phyloP scores from a whole-genome alignment of 805 yeast genomes.

The Schwanniomyces sp. region DNA sequence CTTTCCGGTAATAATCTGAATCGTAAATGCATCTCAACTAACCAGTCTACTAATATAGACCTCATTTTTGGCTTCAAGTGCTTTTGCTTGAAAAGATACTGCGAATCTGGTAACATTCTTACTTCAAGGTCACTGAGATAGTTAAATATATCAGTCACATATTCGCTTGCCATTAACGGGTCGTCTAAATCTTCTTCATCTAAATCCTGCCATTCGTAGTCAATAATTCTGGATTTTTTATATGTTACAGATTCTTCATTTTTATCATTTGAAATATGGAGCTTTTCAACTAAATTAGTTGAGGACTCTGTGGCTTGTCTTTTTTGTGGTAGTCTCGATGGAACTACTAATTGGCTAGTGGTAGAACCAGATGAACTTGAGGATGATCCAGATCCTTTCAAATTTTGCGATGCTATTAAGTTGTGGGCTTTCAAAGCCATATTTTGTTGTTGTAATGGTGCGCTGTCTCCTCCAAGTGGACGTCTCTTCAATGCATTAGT shows the following conservation, averaged over 20 bases:
- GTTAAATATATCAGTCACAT: constrained; percentile 81
- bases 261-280: constrained; percentile 15
- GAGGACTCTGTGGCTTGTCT: constrained; percentile 58
- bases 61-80: constrained; percentile 80
- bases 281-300: constrained; percentile 42
- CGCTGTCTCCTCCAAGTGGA: constrained; percentile 35
- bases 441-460: constrained; percentile 25
- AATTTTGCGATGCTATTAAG: constrained; percentile 6
- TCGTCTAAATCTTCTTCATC: constrained; percentile 71
- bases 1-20: constrained; percentile 86
- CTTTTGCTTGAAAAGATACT: constrained; percentile 62
- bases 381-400: constrained; percentile 6
- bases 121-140: constrained; percentile 73
- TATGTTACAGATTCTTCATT: constrained; percentile 16
- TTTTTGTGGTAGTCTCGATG: constrained; percentile 44
- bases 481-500: constrained; percentile 17
- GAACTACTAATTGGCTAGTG: constrained; percentile 15
- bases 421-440: constrained; percentile 4
- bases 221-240: constrained; percentile 40
- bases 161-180: constrained; percentile 88
- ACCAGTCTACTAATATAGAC: constrained; percentile 89
- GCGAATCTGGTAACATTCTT: constrained; percentile 70
- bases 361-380: constrained; percentile 5
- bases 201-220: constrained; percentile 67
- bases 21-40: constrained; percentile 82